Conservation (phyloP, 2,329 filamentous ascomycete genomes). For the Penicillium sp. region DNA sequence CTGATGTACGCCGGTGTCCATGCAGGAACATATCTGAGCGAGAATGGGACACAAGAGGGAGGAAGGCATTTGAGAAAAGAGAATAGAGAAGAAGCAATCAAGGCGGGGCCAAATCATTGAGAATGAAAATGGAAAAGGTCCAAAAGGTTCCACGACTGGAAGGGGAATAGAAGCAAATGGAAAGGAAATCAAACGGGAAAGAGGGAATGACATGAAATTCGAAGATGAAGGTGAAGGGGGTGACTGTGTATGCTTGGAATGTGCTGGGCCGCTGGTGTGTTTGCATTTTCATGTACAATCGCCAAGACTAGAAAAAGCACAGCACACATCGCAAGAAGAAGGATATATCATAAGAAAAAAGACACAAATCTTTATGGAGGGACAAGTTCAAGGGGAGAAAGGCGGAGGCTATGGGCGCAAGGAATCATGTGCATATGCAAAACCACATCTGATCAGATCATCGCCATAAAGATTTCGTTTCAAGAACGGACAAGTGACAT, state of each 20-base stretch:
- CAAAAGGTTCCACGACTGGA: constrained; percentile 4
- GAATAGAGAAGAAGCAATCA: background rate
- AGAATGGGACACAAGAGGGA: constrained; percentile 17
- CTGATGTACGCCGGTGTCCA: constrained; percentile 26
- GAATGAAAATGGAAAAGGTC: background rate
- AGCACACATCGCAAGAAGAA: background rate
- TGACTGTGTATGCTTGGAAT: background rate
- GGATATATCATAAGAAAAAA: background rate
- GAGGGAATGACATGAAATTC: background rate
- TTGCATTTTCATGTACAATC: background rate
- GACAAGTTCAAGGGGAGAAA: background rate
- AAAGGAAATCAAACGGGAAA: background rate
- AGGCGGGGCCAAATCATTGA: constrained; percentile 6
- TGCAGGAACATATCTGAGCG: constrained; percentile 19
- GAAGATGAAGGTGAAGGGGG: background rate
- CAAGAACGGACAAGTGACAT: background rate
- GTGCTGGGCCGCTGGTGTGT: background rate
- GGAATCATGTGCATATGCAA: constrained; percentile 15
- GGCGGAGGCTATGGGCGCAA: constrained; percentile 1
- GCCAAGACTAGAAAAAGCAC: background rate
- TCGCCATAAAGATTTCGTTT: constrained; percentile 3
- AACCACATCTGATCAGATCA: constrained; percentile 3
- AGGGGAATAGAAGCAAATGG: constrained; percentile 1
- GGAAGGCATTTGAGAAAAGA: background rate
- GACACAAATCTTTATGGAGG: background rate